Evolutionary conservation across 2,329 filamentous ascomycete genomes (phyloP), one percentile per base, ranked within the genome.

Genomic region (Pyricularia pennisetigena): DNA sequence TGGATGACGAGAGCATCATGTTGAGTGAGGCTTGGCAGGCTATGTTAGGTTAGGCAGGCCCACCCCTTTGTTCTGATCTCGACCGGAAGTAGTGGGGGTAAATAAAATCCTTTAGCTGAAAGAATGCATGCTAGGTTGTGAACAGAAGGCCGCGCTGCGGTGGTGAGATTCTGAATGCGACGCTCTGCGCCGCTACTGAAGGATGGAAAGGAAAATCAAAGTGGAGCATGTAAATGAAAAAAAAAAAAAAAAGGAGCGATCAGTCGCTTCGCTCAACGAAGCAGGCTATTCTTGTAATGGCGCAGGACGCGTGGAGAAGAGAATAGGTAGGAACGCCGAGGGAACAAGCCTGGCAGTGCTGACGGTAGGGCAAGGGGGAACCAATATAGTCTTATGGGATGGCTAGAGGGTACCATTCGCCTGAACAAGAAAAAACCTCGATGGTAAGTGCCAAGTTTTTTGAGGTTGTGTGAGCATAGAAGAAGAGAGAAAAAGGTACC

Each of bases 201-300:
- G 7, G 35, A 41, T 41, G 2, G 41, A n/a, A 49, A 49, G 41
- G 65, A 70, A 72, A 70, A 69, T 65, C 68, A 70, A 61, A 26
- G 72, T 69, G 71, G 70, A 74, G 71, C 73, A 70, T 71, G 70
- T 72, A 74, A 72, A 74, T 24, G 12, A 35, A 62, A 61, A 26
- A 29, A 80, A 79, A 73, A 35, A 62, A 61, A 26, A 29, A 80
- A 79, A 73, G 79, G 63, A 80, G 79, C 74, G 79, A 82, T 76
- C 75, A 78, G 77, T 79, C 74, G 77, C 79, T 74, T 80, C 79
- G 80, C 72, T 81, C 80, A 79, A 81, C 80, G 79, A 81, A 79
- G 77, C 75, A 71, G 66, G 73, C 72, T 73, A 74, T 72, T 73
- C 66, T 72, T 72, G 72, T 69, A 74, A 73, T 71, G 73, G 72